Evolutionary conservation across 2,329 filamentous ascomycete genomes (phyloP).

Genomic region (Macrophomina phaseolina): DNA sequence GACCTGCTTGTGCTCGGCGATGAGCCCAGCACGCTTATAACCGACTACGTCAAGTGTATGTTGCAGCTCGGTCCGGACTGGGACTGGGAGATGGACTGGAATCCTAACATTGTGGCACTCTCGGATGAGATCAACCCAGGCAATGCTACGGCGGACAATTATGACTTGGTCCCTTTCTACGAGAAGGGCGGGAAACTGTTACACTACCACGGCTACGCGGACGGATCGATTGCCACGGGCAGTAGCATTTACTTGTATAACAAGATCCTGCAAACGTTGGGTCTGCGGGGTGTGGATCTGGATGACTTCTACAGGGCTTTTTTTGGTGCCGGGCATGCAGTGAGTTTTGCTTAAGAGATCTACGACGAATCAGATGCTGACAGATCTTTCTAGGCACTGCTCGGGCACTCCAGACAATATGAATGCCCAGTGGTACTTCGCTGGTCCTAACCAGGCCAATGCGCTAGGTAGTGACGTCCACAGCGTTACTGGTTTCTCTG

Average conservation of each 20-base stretch:
- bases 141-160: conserved; percentile 55
- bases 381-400: conserved; percentile 39
- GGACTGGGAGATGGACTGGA: conserved; percentile 41
- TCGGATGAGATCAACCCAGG: conserved; percentile 52
- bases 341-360: too few species aligned
- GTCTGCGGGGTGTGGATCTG: conserved; percentile 40
- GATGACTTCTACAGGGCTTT: conserved; percentile 52
- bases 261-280: conserved; percentile 46
- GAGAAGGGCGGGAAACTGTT: conserved; percentile 42
- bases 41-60: conserved; percentile 10
- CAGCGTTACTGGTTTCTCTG: conserved; percentile 39
- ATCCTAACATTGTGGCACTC: conserved; percentile 37
- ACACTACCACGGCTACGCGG: conserved; percentile 52
- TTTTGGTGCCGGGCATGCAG: conserved; percentile 53
- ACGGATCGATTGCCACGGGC: conserved; percentile 55
- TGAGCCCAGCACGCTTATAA: neutral
- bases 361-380: too few species aligned
- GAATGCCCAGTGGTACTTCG: conserved; percentile 54
- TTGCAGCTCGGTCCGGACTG: too few species aligned
- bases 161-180: conserved; percentile 33
- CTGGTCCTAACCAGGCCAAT: conserved; percentile 42
- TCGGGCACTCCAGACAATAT: conserved; percentile 29
- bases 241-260: conserved; percentile 60
- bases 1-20: conserved; percentile 26
- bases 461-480: conserved; percentile 31